A percentile compares a stretch with the other conserved stretches of the same genome.
These are phyloP conservation scores for Parachaetomium inaequale DNA, from an alignment of 495 filamentous ascomycete genomes.

Conservation along the genomic window DNA sequence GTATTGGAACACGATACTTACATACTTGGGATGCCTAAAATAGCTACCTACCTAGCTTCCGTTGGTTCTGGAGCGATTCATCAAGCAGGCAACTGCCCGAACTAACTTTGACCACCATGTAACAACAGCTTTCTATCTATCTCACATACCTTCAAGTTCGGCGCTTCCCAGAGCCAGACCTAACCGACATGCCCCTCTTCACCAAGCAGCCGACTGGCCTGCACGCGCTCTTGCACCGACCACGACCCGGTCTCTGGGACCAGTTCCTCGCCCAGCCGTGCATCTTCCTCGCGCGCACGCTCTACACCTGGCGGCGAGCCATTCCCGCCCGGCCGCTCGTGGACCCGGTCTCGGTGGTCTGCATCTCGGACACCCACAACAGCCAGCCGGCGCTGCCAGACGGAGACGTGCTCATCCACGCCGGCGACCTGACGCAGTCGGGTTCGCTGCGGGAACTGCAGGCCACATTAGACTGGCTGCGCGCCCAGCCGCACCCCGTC, in stretches of 20 bases:
- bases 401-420: conserved; percentile 83
- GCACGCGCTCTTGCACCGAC: conserved; percentile 15
- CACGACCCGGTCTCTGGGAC: conserved; percentile 13
- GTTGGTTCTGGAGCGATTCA: neutral
- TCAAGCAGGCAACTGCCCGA: neutral
- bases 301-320: conserved; percentile 14
- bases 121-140: neutral
- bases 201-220: neutral
- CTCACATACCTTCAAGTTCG: neutral
- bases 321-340: neutral
- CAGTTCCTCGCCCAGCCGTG: conserved; percentile 16
- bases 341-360: conserved; percentile 51
- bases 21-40: neutral
- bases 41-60: no score
- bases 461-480: conserved; percentile 66
- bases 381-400: conserved; percentile 58
- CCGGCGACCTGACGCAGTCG: conserved; percentile 78
- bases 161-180: neutral
- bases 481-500: conserved; percentile 58
- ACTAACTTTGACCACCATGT: neutral
- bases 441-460: conserved; percentile 71
- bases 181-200: conserved; percentile 7
- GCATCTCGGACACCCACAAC: conserved; percentile 87
- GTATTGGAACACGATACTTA: no score
- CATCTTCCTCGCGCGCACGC: conserved; percentile 17